Evolutionary conservation across 495 filamentous ascomycete species (phyloP), one percentile per base, ranked within the genome.

Genomic region (Aspergillus kassunensis): DNA sequence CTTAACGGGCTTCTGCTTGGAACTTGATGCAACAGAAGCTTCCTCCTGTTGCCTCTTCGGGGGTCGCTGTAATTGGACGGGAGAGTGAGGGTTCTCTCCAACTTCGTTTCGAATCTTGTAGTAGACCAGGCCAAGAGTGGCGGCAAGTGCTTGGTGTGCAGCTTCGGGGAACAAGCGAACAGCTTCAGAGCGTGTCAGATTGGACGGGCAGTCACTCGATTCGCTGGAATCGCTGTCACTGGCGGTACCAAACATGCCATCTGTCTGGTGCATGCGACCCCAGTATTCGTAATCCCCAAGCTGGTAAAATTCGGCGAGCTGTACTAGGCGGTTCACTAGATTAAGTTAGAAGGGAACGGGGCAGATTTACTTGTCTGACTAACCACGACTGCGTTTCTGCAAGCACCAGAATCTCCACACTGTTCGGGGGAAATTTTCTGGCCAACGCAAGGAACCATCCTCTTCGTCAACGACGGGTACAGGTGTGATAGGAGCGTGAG

Each of bases 321-420:
- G 67, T 45, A 65, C 51, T 41, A 74, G 46, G 19, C 71, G 71
- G 59, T 71, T 61, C 29, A 71, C 71, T 74, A 56, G 24, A 59
- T 13, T 44, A 27, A 23, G 56, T 64, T 60, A 64, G 54, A 58
- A 18, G 10, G 8, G 0, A 12, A 15, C 11, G 11, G 7, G 35
- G 43, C n/a, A 21, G n/a, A 36, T 30, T 37, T 44, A 51, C 56
- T 23, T 31, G 37, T 46, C 23, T 27, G 21, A 64, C 71, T 71
- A 56, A 74, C 71, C 53, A 53, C 69, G 60, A 56, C 67, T 74
- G 55, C 66, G 61, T 58, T 74, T 71, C 59, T 72, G 72, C 49
- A 74, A 45, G 29, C 67, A 70, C 71, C 71, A 74, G 44, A 74
- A 74, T 35, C 67, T 62, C 69, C 69, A 74, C 18, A 74, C 67